These are phyloP conservation scores for Trichocladium antarcticum DNA, from an alignment of 495 filamentous ascomycete species.

Conservation along the genomic window DNA sequence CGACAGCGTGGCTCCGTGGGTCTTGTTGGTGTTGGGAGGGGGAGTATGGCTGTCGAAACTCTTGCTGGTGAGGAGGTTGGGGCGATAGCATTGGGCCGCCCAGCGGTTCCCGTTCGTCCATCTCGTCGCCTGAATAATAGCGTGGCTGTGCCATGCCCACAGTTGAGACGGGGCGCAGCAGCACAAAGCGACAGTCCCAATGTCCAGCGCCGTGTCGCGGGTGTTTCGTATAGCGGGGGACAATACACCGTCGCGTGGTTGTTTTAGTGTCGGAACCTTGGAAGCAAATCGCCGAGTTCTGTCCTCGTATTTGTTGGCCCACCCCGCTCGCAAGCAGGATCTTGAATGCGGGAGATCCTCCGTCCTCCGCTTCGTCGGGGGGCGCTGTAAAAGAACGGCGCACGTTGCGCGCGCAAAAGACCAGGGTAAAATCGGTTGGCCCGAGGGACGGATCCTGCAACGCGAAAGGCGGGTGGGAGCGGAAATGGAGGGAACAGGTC, in stretches of 20 bases:
- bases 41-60: slow-evolving; percentile 8
- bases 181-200: neutral
- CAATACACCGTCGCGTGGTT: slow-evolving; percentile 6
- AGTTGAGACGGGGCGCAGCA: slow-evolving; percentile 7
- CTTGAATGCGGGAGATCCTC: no score
- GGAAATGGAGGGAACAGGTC: no score
- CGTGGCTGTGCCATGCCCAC: slow-evolving; percentile 18
- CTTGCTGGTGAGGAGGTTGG: slow-evolving; percentile 10
- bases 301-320: no score
- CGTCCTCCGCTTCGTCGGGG: no score
- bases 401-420: no score
- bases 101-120: slow-evolving; percentile 32
- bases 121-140: slow-evolving; percentile 27
- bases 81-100: slow-evolving; percentile 15
- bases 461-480: no score
- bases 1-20: slow-evolving; percentile 19
- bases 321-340: no score
- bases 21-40: slow-evolving; percentile 19
- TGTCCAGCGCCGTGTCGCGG: no score
- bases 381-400: no score
- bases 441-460: no score
- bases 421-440: no score
- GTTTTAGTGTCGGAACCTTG: neutral
- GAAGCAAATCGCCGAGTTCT: no score
- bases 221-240: neutral